A percentile compares a stretch with the other conserved stretches of the same genome.
These are phyloP conservation scores for Pseudogymnoascus sp. DNA, from an alignment of 2,329 filamentous ascomycete genomes.

Conservation along the genomic window DNA sequence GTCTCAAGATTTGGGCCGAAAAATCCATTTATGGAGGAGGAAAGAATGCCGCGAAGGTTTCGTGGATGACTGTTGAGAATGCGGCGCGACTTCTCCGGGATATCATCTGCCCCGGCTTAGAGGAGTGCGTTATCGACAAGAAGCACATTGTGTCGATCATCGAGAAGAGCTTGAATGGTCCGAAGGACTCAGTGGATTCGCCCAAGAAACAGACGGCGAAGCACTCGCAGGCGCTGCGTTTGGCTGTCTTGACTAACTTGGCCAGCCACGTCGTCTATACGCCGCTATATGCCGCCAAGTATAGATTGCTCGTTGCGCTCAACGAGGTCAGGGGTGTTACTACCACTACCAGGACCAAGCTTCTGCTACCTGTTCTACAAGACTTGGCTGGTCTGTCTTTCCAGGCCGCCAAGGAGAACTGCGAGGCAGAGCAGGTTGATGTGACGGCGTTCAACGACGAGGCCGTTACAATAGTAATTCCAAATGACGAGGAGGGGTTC, in stretches of 20 bases:
- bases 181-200: constrained; percentile 32
- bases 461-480: constrained; percentile 43
- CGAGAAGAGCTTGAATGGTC: constrained; percentile 49
- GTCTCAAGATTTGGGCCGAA: constrained; percentile 47
- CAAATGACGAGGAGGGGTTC: constrained; percentile 50
- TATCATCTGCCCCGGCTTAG: constrained; percentile 64
- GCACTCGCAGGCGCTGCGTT: constrained; percentile 52
- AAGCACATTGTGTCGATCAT: constrained; percentile 60
- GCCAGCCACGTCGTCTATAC: constrained; percentile 63
- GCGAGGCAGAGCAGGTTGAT: constrained; percentile 40
- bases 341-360: constrained; percentile 59
- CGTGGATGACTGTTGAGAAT: constrained; percentile 51
- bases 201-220: constrained; percentile 36
- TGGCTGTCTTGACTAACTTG: constrained; percentile 62
- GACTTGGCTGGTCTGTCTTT: constrained; percentile 55
- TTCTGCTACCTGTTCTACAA: constrained; percentile 66
- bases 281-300: constrained; percentile 61
- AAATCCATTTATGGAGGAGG: constrained; percentile 55
- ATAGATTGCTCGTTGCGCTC: constrained; percentile 61
- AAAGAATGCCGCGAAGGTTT: constrained; percentile 37
- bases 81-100: constrained; percentile 53
- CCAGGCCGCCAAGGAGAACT: constrained; percentile 42
- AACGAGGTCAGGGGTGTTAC: constrained; percentile 66
- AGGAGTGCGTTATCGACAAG: constrained; percentile 78
- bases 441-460: constrained; percentile 41